Percentiles rank a stretch among this genome's conserved stretches.
These are phyloP conservation scores for Cladorrhinum sp. DNA, from an alignment of 2,329 filamentous ascomycete genomes.

Conservation along the genomic window DNA sequence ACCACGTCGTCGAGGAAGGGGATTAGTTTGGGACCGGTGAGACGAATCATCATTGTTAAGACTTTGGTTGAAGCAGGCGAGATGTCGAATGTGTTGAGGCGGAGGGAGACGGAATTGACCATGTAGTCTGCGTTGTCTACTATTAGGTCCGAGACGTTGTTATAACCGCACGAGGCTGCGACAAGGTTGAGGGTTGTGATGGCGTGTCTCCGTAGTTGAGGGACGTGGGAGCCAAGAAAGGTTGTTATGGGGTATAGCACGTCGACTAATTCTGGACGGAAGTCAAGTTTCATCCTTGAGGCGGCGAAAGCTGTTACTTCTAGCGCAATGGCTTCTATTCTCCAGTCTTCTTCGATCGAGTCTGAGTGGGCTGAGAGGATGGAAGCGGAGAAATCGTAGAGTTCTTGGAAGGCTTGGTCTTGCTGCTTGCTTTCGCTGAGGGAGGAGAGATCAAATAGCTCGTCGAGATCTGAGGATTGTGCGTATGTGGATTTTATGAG, in stretches of 20 bases:
- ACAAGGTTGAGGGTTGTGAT: conserved; percentile 79
- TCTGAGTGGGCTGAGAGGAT: conserved; percentile 56
- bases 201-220: conserved; percentile 72
- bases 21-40: conserved; percentile 77
- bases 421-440: conserved; percentile 40
- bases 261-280: conserved; percentile 84
- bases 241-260: conserved; percentile 88
- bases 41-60: conserved; percentile 86
- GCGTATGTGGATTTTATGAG: conserved; percentile 59
- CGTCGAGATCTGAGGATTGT: conserved; percentile 55
- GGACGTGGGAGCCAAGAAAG: conserved; percentile 71
- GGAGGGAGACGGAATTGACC: conserved; percentile 85
- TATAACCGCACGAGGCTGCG: conserved; percentile 72
- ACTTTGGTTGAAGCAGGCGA: conserved; percentile 89
- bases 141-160: conserved; percentile 71
- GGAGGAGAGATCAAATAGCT: conserved; percentile 60
- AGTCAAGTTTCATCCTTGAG: conserved; percentile 60
- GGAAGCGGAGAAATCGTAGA: conserved; percentile 67
- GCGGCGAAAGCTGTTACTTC: conserved; percentile 79
- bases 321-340: conserved; percentile 72
- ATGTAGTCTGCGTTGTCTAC: conserved; percentile 95
- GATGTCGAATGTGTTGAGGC: conserved; percentile 87
- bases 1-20: conserved; percentile 91
- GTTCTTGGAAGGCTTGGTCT: conserved; percentile 55
- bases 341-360: conserved; percentile 58